Evolutionary conservation across 2,329 filamentous ascomycete genomes (phyloP).

Genomic region (Aureobasidium sp.): DNA sequence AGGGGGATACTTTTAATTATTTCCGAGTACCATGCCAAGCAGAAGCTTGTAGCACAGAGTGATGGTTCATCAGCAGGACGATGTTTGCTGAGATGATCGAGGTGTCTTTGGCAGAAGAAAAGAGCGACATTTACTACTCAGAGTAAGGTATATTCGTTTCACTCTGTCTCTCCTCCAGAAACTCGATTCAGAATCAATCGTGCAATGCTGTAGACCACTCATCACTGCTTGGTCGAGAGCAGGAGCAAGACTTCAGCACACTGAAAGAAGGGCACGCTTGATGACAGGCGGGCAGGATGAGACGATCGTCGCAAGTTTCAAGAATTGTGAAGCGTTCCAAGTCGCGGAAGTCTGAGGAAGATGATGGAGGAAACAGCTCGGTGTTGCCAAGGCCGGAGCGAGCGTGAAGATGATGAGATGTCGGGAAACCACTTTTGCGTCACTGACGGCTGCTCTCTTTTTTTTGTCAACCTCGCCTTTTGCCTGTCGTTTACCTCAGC

Average conservation of each 20-base stretch:
- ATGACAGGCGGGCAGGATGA: background rate
- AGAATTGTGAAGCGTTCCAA: background rate
- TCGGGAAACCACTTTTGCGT: background rate
- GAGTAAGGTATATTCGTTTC: too few species aligned
- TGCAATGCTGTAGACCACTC: background rate
- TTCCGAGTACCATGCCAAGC: too few species aligned
- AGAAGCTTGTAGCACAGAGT: too few species aligned
- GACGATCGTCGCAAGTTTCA: background rate
- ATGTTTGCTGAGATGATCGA: too few species aligned
- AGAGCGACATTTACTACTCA: too few species aligned
- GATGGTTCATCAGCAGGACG: too few species aligned
- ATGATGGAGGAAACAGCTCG: background rate
- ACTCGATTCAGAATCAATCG: too few species aligned
- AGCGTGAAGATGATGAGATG: background rate
- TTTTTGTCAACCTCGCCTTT: conserved; percentile 3
- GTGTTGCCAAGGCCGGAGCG: background rate
- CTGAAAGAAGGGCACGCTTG: background rate
- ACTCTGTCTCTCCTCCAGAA: too few species aligned
- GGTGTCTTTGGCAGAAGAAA: too few species aligned
- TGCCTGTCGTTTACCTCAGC: background rate
- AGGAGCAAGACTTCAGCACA: background rate
- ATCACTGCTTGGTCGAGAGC: too few species aligned
- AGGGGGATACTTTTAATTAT: too few species aligned
- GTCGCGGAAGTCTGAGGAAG: conserved; percentile 4
- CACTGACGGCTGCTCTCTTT: background rate